Evolutionary conservation across 2,329 filamentous ascomycete species (phyloP), one percentile per base, ranked within the genome.

Genomic region (Cadophora luteo-olivacea): DNA sequence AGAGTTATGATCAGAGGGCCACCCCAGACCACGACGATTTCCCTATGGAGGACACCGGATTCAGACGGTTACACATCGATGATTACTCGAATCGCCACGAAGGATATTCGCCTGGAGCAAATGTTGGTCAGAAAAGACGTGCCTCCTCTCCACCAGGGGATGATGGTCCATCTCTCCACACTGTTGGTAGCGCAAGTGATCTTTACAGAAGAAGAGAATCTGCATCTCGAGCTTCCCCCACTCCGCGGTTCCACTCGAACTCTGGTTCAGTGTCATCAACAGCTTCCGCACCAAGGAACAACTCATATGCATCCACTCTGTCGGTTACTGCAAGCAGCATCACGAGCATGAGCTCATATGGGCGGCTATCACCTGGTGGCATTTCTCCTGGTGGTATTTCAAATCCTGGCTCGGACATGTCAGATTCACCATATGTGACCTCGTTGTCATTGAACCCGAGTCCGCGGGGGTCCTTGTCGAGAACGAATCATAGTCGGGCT

Each of bases 231-330:
- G 84, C 83, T 55, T 84, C 85, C 45, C 85, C 86, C 19, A 83
- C 86, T 33, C 83, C 83, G 33, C 82, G 84, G 54, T 87, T 86
- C 76, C 84, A 85, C 68, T 82, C 84, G 32, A 85, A 83, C 68
- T 85, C 88, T 73, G 86, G 87, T 58, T 91, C 89, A 25, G 78
- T 90, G 29, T 91, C 89, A 6, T 90, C 89, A n/a, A 83, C 84
- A 9, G 88, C 88, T n/a, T 91, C 88, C 6, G 81, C 84, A 33
- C 84, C 86, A 69, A 85, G 87, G 71, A 88, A 85, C 57, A 85
- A 85, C 33, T 91, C 89, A 1, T 86, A 89, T 74, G 85, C 87
- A 14, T 91, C 89, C 64, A 84, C 83, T 67, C 79, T 90, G 24
- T 91, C 89, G 22, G 81, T 86, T 72, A 79, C 79, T 70, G 85